Evolutionary conservation across 129 eudicot genomes (phyloP), one percentile per base, ranked within the genome.

Genomic region (Escallonia herrerae): DNA sequence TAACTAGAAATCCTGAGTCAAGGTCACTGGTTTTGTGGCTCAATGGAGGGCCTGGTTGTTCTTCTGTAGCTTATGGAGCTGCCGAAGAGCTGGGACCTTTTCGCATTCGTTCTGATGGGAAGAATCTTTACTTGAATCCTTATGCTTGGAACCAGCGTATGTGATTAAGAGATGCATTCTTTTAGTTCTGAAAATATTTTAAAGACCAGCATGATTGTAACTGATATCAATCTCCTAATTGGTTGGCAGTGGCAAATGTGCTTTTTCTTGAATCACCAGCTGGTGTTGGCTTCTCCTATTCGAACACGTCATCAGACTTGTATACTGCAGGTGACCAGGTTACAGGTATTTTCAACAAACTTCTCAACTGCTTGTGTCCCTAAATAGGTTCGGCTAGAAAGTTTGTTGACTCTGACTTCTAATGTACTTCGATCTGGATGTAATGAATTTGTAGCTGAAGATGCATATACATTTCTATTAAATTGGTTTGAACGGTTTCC

Each of bases 11-110:
- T 37, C 93, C 97, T 11, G 70, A 76, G 58, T 68, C 86, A 40
- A 94, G 91, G 72, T 97, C 99, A 61, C 86, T 94, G 3, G 79
- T 94, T 42, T 80, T 94, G 71, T 94, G 99, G 99, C 97, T 94
- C 38, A 94, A 94, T 89, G 99, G 99, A 57, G 99, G 99, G n/a
- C 99, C 99, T 50, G 99, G 99, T 72, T 94, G 99, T 73, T 94
- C 99, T 60, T 94, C 99, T 60, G 91, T 94, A 43, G 99, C 97
- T 72, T 94, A 82, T 82, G 99, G 99, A 52, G 99, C 97, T 75
- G 85, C 99, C 67, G 99, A 94, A 87, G 99, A 94, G 60, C 76
- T 94, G 59, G 99, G 99, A 13, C 99, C 99, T 59, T 80, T 94
- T 54, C 95, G 82, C 62, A 84, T 94, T 56, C 80, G 73, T 54